Conservation (phyloP, 1,139 yeast genomes). For the Scheffersomyces stambukii region DNA sequence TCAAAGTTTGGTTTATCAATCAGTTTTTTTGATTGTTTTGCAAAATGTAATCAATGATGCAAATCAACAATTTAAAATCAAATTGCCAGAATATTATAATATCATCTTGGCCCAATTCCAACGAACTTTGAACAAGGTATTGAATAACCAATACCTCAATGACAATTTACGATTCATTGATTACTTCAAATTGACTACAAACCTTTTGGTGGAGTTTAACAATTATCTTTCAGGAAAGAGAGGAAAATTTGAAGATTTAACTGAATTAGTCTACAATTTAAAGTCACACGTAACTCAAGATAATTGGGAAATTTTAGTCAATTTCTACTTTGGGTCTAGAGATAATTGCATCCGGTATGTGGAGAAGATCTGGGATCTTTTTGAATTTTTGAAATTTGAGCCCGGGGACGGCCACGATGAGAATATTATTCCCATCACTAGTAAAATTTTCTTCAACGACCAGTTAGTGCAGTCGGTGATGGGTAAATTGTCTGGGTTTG, state of each 20-base stretch:
- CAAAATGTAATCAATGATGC: slow-evolving; percentile 8
- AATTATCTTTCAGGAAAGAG: slow-evolving; percentile 5
- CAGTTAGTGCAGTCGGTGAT: slow-evolving; percentile 15
- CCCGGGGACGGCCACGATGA: slow-evolving; percentile 3
- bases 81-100: slow-evolving; percentile 7
- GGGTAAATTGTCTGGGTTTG: slow-evolving; percentile 21
- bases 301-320: slow-evolving; percentile 16
- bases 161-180: slow-evolving; percentile 1
- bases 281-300: slow-evolving; percentile 7
- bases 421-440: slow-evolving; percentile 15
- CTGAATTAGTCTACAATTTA: slow-evolving; percentile 9
- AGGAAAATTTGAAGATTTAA: slow-evolving; percentile 5
- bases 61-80: slow-evolving; percentile 6
- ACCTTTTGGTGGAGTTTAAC: slow-evolving; percentile 9
- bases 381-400: slow-evolving; percentile 17
- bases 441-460: slow-evolving; percentile 15
- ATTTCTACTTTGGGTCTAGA: slow-evolving; percentile 26
- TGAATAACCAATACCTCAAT: slow-evolving; percentile 3
- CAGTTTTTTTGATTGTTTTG: slow-evolving; percentile 21
- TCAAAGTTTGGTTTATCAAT: slow-evolving; percentile 20
- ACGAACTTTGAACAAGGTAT: slow-evolving; percentile 7
- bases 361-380: slow-evolving; percentile 25
- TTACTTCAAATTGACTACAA: slow-evolving; percentile 7
- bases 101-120: slow-evolving; percentile 6
- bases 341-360: slow-evolving; percentile 24